Evolutionary conservation across 2,329 filamentous ascomycete species (phyloP).

Genomic region (Aspergillus niger): DNA sequence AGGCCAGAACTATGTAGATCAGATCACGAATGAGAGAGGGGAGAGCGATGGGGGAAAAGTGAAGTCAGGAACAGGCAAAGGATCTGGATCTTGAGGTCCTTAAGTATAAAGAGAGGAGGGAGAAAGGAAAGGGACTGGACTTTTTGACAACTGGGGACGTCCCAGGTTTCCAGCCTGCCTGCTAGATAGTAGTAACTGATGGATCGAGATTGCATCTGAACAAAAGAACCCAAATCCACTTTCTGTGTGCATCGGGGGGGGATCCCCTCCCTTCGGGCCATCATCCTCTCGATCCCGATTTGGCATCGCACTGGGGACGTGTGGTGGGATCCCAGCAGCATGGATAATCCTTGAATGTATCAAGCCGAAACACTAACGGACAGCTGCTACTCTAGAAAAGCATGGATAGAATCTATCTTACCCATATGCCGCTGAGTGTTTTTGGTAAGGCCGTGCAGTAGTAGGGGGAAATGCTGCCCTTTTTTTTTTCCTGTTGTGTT

Average conservation of each 20-base stretch:
- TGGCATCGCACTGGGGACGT: slow-evolving; percentile 9
- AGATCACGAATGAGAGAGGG: background rate
- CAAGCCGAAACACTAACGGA: slow-evolving; percentile 25
- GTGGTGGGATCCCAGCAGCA: slow-evolving; percentile 19
- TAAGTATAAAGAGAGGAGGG: slow-evolving; percentile 15
- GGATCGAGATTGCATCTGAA: slow-evolving; percentile 20
- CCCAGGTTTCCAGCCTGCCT: slow-evolving; percentile 15
- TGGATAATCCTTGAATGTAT: slow-evolving; percentile 29
- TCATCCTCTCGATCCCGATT: slow-evolving; percentile 18
- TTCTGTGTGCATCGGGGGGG: background rate
- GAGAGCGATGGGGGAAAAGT: background rate
- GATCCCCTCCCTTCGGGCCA: slow-evolving; percentile 5
- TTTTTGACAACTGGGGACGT: slow-evolving; percentile 15
- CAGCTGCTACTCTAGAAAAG: slow-evolving; percentile 16
- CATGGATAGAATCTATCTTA: slow-evolving; percentile 14
- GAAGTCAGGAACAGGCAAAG: slow-evolving; percentile 9
- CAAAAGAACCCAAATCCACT: slow-evolving; percentile 19
- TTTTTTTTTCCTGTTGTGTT: slow-evolving; percentile 1
- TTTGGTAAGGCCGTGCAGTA: slow-evolving; percentile 23
- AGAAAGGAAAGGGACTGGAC: slow-evolving; percentile 9
- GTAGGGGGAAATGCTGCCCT: slow-evolving; percentile 12
- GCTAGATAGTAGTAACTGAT: slow-evolving; percentile 14
- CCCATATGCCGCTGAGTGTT: slow-evolving; percentile 18
- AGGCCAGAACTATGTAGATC: background rate
- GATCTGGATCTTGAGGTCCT: slow-evolving; percentile 17